These are phyloP conservation scores for Neonectria neomacrospora DNA, from an alignment of 2,329 filamentous ascomycete species.

Conservation along the genomic window DNA sequence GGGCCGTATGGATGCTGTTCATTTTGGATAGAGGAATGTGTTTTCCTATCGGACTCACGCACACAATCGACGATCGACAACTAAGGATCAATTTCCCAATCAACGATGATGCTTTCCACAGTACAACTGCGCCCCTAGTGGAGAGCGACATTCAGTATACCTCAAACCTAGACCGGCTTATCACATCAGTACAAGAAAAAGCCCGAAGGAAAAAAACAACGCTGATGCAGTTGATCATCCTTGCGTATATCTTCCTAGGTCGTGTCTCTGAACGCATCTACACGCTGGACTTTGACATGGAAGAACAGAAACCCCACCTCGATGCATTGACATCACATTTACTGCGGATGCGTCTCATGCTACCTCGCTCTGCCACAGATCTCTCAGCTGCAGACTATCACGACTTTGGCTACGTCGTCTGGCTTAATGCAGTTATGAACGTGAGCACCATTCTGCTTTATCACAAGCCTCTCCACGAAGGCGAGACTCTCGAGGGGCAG, in stretches of 20 bases:
- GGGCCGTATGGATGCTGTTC: slow-evolving; percentile 40
- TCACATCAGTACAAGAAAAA: slow-evolving; percentile 30
- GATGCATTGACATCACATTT: slow-evolving; percentile 32
- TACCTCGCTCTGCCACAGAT: slow-evolving; percentile 38
- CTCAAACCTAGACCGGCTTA: slow-evolving; percentile 29
- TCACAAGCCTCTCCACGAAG: slow-evolving; percentile 31
- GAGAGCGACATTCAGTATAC: slow-evolving; percentile 14
- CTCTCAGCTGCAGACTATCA: slow-evolving; percentile 31
- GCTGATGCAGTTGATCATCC: slow-evolving; percentile 37
- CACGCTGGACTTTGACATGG: slow-evolving; percentile 22
- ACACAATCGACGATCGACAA: slow-evolving; percentile 41
- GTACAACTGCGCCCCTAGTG: neutral
- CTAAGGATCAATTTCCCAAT: slow-evolving; percentile 40
- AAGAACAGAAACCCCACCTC: slow-evolving; percentile 18
- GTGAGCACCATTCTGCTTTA: slow-evolving; percentile 36
- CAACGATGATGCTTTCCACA: slow-evolving; percentile 35
- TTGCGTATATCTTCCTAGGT: slow-evolving; percentile 37
- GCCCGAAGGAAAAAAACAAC: slow-evolving; percentile 20
- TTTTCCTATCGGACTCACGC: slow-evolving; percentile 39
- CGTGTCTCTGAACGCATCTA: slow-evolving; percentile 37
- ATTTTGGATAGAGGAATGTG: slow-evolving; percentile 41
- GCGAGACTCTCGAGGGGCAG: slow-evolving; percentile 12
- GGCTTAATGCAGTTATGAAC: slow-evolving; percentile 36
- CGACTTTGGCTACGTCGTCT: slow-evolving; percentile 34
- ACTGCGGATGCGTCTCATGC: slow-evolving; percentile 34